Conservation (phyloP, 306 rosid species). For the Cercis canadensis region DNA sequence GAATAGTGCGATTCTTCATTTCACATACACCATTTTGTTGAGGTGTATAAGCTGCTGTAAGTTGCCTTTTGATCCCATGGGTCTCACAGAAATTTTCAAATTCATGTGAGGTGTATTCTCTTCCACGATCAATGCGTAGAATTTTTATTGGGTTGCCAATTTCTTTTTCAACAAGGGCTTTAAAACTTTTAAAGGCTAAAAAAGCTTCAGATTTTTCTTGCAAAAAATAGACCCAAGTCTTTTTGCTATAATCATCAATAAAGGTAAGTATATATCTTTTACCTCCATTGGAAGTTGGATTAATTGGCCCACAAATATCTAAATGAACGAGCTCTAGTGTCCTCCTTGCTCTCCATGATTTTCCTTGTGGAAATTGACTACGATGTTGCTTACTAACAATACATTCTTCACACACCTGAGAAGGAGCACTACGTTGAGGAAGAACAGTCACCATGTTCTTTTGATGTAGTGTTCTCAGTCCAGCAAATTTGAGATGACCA, state of each 20-base stretch:
- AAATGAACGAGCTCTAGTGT: too few relatives aligned
- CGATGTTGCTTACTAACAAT: conserved; percentile 2
- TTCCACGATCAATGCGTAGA: not conserved
- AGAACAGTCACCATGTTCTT: not conserved
- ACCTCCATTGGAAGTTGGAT: not conserved
- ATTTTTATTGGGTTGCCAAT: not conserved
- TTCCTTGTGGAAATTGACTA: too few relatives aligned
- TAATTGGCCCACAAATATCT: not conserved
- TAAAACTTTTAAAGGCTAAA: not conserved
- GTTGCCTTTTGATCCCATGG: not conserved
- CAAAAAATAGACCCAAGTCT: not conserved
- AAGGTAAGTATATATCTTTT: conserved; percentile 1
- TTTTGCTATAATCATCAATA: not conserved
- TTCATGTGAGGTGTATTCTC: not conserved
- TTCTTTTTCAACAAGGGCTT: not conserved
- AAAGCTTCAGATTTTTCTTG: not conserved
- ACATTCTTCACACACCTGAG: conserved; percentile 10
- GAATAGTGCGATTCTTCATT: not conserved
- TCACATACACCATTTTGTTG: not conserved
- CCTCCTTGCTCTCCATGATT: too few relatives aligned
- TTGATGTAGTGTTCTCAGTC: not conserved
- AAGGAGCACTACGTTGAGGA: not conserved
- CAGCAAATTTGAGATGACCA: not conserved
- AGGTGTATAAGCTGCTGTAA: not conserved
- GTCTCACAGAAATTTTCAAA: not conserved